Evolutionary conservation across 2,329 filamentous ascomycete species (phyloP).

Genomic region (Pezizomycotina sp.): DNA sequence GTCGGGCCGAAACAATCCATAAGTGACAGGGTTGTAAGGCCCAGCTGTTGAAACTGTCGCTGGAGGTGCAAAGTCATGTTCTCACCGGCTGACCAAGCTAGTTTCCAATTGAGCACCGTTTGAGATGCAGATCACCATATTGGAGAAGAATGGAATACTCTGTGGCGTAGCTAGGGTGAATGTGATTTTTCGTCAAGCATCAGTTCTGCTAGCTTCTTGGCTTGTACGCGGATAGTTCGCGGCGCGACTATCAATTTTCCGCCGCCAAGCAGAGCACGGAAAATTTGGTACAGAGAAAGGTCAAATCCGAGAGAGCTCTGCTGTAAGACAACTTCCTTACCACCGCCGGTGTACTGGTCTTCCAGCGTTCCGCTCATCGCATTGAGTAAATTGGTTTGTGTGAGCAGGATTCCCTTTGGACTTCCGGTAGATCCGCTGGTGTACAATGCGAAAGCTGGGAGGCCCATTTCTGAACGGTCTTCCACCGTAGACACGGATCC

Average conservation of each 20-base stretch:
- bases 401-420: not conserved
- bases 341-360: slow-evolving; percentile 16
- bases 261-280: slow-evolving; percentile 29
- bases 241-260: slow-evolving; percentile 30
- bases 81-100: slow-evolving; percentile 29
- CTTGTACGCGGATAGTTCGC: slow-evolving; percentile 26
- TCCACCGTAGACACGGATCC: too few relatives aligned
- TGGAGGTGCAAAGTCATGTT: too few relatives aligned
- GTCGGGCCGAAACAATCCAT: slow-evolving; percentile 8
- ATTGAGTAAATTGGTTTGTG: not conserved
- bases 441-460: too few relatives aligned
- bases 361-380: slow-evolving; percentile 18
- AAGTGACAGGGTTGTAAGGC: slow-evolving; percentile 8
- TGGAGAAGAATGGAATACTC: too few relatives aligned
- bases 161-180: too few relatives aligned
- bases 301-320: slow-evolving; percentile 32
- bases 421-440: not conserved
- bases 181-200: too few relatives aligned
- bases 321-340: slow-evolving; percentile 28
- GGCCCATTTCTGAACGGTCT: too few relatives aligned
- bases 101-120: too few relatives aligned
- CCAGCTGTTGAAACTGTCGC: too few relatives aligned
- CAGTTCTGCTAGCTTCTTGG: slow-evolving; percentile 27
- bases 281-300: slow-evolving; percentile 30
- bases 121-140: too few relatives aligned